A percentile compares a stretch with the other conserved stretches of the same genome.
phyloP scores from a whole-genome alignment of 2,329 filamentous ascomycete genomes.

The Xylariales sp. region DNA sequence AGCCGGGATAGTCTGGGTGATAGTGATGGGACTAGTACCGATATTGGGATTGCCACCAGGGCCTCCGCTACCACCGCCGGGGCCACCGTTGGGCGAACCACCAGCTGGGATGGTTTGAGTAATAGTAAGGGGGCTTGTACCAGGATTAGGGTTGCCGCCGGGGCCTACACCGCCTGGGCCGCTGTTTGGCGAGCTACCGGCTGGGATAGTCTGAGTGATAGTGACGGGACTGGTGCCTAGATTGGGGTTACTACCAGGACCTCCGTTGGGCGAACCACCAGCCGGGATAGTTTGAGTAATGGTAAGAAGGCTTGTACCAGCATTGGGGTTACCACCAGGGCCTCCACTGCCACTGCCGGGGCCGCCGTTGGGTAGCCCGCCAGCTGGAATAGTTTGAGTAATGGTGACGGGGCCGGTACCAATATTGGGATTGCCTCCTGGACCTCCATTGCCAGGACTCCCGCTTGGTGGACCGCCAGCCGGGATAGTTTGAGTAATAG shows the following conservation, averaged over 20 bases:
- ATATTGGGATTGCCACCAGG: slow-evolving; percentile 20
- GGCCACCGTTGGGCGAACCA: slow-evolving; percentile 9
- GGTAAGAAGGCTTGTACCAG: slow-evolving; percentile 26
- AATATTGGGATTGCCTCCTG: too few species aligned
- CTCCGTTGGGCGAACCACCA: slow-evolving; percentile 18
- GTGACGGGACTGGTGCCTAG: slow-evolving; percentile 26
- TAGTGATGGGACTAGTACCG: slow-evolving; percentile 25
- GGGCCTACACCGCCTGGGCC: slow-evolving; percentile 10
- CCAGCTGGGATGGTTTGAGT: slow-evolving; percentile 32
- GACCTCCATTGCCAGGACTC: too few species aligned
- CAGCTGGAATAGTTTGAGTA: slow-evolving; percentile 31
- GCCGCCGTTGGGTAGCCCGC: slow-evolving; percentile 16
- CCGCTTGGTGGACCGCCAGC: too few species aligned
- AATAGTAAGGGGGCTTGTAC: slow-evolving; percentile 25
- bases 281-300: slow-evolving; percentile 32
- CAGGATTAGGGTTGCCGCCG: slow-evolving; percentile 20
- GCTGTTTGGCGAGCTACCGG: slow-evolving; percentile 13
- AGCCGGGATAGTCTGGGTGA: slow-evolving; percentile 31
- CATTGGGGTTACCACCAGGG: slow-evolving; percentile 17
- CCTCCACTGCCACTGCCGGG: slow-evolving; percentile 9
- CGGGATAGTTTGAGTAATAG: too few species aligned
- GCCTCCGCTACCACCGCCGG: slow-evolving; percentile 5
- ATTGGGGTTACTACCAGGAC: slow-evolving; percentile 16
- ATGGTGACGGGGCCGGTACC: not conserved
- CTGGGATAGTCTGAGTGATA: slow-evolving; percentile 31